These are phyloP conservation scores for Fusarium pininemorale DNA, from an alignment of 2,329 filamentous ascomycete species.

Conservation along the genomic window DNA sequence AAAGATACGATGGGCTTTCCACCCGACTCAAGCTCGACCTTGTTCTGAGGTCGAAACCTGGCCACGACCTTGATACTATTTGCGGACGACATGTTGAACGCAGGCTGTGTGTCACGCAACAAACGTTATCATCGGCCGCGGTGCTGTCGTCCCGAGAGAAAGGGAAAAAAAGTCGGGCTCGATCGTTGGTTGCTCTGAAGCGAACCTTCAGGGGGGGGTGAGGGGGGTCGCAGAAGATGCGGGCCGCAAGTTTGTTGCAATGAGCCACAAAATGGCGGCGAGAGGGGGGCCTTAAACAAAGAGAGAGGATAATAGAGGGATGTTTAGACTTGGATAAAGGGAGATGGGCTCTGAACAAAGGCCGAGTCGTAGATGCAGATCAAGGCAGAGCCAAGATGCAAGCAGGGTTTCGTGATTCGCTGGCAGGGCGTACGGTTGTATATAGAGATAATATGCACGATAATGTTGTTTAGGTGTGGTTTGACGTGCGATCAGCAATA, in stretches of 20 bases:
- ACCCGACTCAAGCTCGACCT: slow-evolving; percentile 87
- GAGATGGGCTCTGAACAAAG: slow-evolving; percentile 6
- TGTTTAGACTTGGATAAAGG: background rate
- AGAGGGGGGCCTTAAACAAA: slow-evolving; percentile 28
- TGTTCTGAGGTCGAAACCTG: slow-evolving; percentile 97
- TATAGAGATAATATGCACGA: slow-evolving; percentile 15
- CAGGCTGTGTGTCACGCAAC: slow-evolving; percentile 33
- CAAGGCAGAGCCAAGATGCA: slow-evolving; percentile 30
- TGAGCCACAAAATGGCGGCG: slow-evolving; percentile 40
- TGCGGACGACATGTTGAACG: slow-evolving; percentile 61
- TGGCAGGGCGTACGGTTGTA: slow-evolving; percentile 24
- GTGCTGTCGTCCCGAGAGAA: slow-evolving; percentile 22
- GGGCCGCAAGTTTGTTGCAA: slow-evolving; percentile 32
- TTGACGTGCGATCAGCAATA: slow-evolving; percentile 36
- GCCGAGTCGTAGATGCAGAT: slow-evolving; percentile 8
- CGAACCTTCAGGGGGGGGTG: slow-evolving; percentile 33
- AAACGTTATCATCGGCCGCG: slow-evolving; percentile 42
- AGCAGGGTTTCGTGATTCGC: slow-evolving; percentile 21
- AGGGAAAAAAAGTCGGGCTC: slow-evolving; percentile 23
- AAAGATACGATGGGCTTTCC: slow-evolving; percentile 93
- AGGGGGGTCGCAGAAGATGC: slow-evolving; percentile 35
- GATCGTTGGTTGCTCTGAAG: slow-evolving; percentile 28
- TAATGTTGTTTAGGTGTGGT: slow-evolving; percentile 21
- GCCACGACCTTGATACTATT: slow-evolving; percentile 89
- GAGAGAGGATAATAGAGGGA: slow-evolving; percentile 7